A percentile compares a stretch with the other conserved stretches of the same genome.
phyloP scores from a whole-genome alignment of 768 basidiomycete species.

The Trametes maxima region DNA sequence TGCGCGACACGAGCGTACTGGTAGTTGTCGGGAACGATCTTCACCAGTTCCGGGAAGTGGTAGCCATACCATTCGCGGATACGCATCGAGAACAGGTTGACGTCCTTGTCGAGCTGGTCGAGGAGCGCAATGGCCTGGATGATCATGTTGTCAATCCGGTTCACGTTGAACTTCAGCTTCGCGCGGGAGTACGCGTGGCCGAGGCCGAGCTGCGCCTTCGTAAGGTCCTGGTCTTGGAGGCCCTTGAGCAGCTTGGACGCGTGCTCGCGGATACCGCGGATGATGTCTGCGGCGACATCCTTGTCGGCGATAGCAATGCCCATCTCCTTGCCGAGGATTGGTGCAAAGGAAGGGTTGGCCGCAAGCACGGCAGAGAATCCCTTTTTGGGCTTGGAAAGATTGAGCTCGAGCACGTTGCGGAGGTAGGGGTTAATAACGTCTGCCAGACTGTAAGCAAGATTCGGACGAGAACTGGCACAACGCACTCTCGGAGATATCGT shows the following conservation, averaged over 20 bases:
- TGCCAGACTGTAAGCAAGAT: constrained; percentile 32
- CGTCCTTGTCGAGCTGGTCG: constrained; percentile 99
- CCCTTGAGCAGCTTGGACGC: constrained; percentile 88
- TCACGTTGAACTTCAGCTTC: constrained; percentile 97
- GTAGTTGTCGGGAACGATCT: constrained; percentile 91
- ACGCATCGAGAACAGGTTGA: constrained; percentile 98
- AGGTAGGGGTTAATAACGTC: constrained; percentile 87
- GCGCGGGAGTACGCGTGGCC: constrained; percentile 98
- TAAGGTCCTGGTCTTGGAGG: constrained; percentile 84
- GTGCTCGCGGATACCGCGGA: constrained; percentile 92
- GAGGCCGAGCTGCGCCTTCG: constrained; percentile 92
- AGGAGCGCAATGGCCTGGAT: constrained; percentile 98
- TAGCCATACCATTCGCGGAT: constrained; percentile 99
- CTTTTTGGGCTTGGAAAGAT: constrained; percentile 77
- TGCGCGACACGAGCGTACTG: constrained; percentile 86
- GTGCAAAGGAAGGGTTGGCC: constrained; percentile 76
- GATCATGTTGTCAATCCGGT: constrained; percentile 98
- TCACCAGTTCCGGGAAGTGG: constrained; percentile 97
- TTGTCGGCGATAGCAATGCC: constrained; percentile 79
- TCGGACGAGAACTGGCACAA: constrained; percentile 12
- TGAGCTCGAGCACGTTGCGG: constrained; percentile 82
- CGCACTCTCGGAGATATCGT: constrained; percentile 94
- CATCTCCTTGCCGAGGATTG: constrained; percentile 73
- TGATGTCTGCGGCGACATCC: constrained; percentile 78
- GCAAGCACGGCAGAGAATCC: constrained; percentile 66